Base-by-base conservation (phyloP, 768 basidiomycete genomes). In the Mycena metata region DNA sequence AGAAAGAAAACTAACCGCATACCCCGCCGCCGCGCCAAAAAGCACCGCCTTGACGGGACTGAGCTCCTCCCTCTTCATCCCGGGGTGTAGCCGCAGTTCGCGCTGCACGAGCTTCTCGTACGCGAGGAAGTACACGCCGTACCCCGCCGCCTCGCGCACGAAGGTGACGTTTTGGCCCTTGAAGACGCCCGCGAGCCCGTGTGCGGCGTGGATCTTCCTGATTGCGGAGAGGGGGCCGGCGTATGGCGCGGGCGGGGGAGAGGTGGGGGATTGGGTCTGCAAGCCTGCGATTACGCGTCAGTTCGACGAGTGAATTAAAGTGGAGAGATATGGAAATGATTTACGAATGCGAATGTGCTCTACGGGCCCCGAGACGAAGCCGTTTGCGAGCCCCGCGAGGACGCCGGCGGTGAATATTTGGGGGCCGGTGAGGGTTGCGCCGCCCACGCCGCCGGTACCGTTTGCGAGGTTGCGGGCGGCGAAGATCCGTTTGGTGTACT, bases 311-410 rank as follows among this genome's bases (percentile, higher is more conserved):
- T n/a, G n/a, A n/a, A n/a, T n/a, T n/a, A n/a, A n/a, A n/a, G n/a
- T n/a, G n/a, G n/a, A n/a, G n/a, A n/a, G n/a, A n/a, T n/a, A n/a
- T n/a, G n/a, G n/a, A n/a, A n/a, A n/a, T n/a, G n/a, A n/a, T n/a
- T n/a, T n/a, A n/a, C n/a, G n/a, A n/a, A n/a, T 99, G 82, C 96
- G 94, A 77, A 98, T 96, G 76, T 98, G 96, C 79, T 99, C 96
- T 19, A 99, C 96, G 8, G 96, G 97, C 1, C 96, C 96, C 0
- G 96, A 96, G 42, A 98, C 96, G 66, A 97, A 84, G 33, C 95
- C 92, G 76, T 98, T 99, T 12, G 94, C 90, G 30, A 98, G 79
- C 30, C 97, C 97, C 24, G 96, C 97, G 42, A 89, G 81, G 5
- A 95, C 89, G 70, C 97, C 97, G 19, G 95, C 86, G 2, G 83